phyloP scores from a whole-genome alignment of 306 rosid species.

The Morella rubra region DNA sequence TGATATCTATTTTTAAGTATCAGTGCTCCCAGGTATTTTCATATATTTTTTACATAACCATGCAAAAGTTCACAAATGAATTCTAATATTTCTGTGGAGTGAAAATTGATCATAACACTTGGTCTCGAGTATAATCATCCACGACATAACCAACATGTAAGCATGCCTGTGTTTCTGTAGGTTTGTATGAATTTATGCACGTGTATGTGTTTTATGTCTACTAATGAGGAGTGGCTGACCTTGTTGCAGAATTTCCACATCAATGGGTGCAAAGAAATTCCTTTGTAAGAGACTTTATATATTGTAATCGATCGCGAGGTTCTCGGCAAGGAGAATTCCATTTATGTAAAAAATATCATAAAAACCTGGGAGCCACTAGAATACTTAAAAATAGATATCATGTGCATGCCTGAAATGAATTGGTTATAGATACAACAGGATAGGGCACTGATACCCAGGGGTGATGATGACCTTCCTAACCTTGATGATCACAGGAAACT shows the following conservation, averaged over 20 bases:
- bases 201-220: background rate
- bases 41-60: background rate
- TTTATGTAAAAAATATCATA: background rate
- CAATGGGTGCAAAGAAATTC: conserved; percentile 62
- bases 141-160: conserved; percentile 4
- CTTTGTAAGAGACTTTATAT: too few relatives aligned
- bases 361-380: too few relatives aligned
- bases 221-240: conserved; percentile 43
- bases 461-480: too few relatives aligned
- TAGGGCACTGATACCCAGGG: too few relatives aligned
- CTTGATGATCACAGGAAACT: too few relatives aligned
- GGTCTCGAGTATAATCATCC: background rate
- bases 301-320: too few relatives aligned
- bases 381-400: too few relatives aligned
- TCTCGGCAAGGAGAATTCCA: too few relatives aligned
- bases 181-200: background rate
- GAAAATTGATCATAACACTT: conserved; percentile 1
- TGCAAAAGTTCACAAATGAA: background rate
- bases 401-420: too few relatives aligned
- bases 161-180: conserved; percentile 19
- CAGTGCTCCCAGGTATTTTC: too few relatives aligned
- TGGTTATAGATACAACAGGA: too few relatives aligned
- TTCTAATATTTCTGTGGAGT: background rate
- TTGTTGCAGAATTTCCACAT: conserved; percentile 53
- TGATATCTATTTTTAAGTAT: too few relatives aligned